These are phyloP conservation scores for Malassezia sp. DNA, from an alignment of 1,284 basidiomycete species.

Conservation along the genomic window DNA sequence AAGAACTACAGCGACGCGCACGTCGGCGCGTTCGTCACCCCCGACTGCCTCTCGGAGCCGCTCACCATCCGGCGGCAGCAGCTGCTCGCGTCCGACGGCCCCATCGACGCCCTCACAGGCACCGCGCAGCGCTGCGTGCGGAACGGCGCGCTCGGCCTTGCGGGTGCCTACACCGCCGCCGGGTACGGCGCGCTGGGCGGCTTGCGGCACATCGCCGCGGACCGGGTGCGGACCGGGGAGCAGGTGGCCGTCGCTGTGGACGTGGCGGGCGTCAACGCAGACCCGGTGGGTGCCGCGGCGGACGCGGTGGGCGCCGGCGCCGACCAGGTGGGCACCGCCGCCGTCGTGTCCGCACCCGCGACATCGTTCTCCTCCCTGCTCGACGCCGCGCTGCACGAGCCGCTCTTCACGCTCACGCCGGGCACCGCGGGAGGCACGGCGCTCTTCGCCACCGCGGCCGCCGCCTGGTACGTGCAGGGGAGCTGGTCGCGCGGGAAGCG, in stretches of 20 bases:
- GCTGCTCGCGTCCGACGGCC: slow-evolving; percentile 22
- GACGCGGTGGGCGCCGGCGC: background rate
- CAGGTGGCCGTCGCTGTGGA: no score
- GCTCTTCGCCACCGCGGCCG: slow-evolving; percentile 30
- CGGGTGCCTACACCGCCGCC: background rate
- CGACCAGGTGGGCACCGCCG: no score
- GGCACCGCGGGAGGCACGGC: slow-evolving; percentile 35
- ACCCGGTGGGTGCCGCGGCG: background rate
- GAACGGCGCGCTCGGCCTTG: slow-evolving; percentile 17
- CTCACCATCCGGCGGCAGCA: slow-evolving; percentile 25
- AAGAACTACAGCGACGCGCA: slow-evolving; percentile 18
- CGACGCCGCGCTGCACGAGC: no score
- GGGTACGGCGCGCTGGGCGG: slow-evolving; percentile 7
- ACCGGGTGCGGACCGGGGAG: no score
- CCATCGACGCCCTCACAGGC: slow-evolving; percentile 23
- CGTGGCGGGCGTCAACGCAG: background rate
- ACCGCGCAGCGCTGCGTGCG: slow-evolving; percentile 24
- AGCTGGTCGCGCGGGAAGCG: slow-evolving; percentile 37
- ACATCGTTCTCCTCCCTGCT: background rate
- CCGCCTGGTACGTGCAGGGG: slow-evolving; percentile 45
- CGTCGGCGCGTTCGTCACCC: slow-evolving; percentile 20
- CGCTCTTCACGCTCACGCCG: slow-evolving; percentile 29
- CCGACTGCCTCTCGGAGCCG: slow-evolving; percentile 24
- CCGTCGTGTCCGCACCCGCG: background rate
- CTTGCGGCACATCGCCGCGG: background rate